Base-by-base conservation (phyloP, 345 rosid species). In the Corymbia maculata region DNA sequence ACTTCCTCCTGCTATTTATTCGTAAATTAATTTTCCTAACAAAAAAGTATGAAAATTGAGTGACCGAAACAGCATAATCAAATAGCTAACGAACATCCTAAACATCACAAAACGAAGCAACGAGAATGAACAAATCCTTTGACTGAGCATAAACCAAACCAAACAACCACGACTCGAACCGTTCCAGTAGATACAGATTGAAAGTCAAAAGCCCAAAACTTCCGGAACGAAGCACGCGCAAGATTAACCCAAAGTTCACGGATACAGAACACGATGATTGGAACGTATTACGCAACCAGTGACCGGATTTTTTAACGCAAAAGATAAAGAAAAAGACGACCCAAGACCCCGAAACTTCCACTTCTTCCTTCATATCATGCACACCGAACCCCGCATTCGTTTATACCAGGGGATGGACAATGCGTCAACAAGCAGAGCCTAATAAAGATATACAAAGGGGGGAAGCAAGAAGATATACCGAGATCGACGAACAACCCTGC, bases 251-350 rank as follows among this genome's bases (percentile, higher is more conserved):
- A 32, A 26, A 19, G 49, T 75, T 75, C 82, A 42, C 49, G 5
- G 19, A 10, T 0, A 36, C 82, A 75, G 21, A 0, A 3, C 26
- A 75, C 13, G 49, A 57, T 24, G n/a, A 24, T 9, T 57, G 5
- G 66, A 57, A 24, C 24, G 66, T 24, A 57, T 24, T 57, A 9
- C 66, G 13, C n/a, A 24, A 24, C 24, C 13, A 57, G n/a, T 57
- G n/a, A 10, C 82, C 7, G 7, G 26, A 75, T 42, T 36, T 36
- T 26, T 70, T 36, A 44, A 36, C 80, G 47, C 26, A 17, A 36
- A 70, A 17, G 80, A 70, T 21, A 17, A 11, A 70, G 80, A 36
- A 70, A 2, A 17, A 17, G 45, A 64, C 75, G 47, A 70, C 47
- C 80, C 80, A 70, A 36, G 47, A 70, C 26, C 13, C 47, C 80